Evolutionary conservation across 257 asterid species (phyloP).

Genomic region (Schizonepeta tenuifolia): DNA sequence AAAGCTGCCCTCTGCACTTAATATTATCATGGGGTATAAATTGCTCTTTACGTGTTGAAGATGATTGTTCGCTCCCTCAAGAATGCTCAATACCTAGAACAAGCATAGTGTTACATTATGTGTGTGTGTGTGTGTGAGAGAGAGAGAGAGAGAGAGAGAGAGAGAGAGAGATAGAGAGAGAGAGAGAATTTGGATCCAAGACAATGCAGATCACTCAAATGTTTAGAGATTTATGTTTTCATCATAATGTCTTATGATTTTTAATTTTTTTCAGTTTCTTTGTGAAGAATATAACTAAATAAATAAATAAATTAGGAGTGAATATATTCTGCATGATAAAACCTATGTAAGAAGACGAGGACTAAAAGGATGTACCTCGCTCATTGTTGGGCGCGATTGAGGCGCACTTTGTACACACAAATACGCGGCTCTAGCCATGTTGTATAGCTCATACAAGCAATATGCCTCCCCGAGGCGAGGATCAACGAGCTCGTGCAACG

Average conservation of each 20-base stretch:
- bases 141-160: background rate
- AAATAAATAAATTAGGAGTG: no score
- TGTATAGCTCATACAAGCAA: conserved; percentile 60
- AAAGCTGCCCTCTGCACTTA: conserved; percentile 33
- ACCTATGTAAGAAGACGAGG: background rate
- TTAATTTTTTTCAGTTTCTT: no score
- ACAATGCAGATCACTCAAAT: background rate
- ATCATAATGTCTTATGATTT: no score
- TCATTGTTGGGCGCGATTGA: conserved; percentile 62
- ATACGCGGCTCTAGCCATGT: conserved; percentile 67
- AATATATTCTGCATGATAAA: no score
- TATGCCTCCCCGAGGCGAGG: conserved; percentile 60
- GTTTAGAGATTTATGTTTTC: no score
- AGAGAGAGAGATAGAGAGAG: background rate
- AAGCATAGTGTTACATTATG: background rate
- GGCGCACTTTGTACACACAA: conserved; percentile 65
- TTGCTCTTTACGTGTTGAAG: conserved; percentile 56
- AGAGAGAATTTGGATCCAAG: background rate
- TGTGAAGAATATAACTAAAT: no score
- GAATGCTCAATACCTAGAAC: conserved; percentile 65
- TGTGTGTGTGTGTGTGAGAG: no score
- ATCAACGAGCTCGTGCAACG: conserved; percentile 67
- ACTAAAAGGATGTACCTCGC: conserved; percentile 51
- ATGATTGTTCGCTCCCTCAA: conserved; percentile 61
- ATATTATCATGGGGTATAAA: conserved; percentile 49